Evolutionary conservation across 306 rosid genomes (phyloP).

Genomic region (Fragaria vesca): DNA sequence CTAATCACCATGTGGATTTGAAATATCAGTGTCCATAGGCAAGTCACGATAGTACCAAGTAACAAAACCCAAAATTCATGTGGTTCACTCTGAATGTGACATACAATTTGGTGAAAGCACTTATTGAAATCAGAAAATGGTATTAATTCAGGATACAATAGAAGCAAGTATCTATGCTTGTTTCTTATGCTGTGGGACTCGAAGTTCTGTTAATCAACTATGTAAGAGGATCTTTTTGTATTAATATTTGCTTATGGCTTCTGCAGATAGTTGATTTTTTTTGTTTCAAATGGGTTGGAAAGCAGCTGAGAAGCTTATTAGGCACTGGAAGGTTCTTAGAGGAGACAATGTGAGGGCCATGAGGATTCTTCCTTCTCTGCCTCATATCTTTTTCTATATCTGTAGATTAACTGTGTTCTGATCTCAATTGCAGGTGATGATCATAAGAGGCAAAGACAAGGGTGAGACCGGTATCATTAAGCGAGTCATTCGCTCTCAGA

Average conservation of each 20-base stretch:
- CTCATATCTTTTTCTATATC: background rate
- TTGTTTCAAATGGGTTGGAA: slow-evolving; percentile 77
- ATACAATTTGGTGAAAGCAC: background rate
- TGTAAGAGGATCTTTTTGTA: background rate
- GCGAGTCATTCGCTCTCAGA: slow-evolving; percentile 89
- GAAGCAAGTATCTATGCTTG: background rate
- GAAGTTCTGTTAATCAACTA: background rate
- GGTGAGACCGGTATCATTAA: slow-evolving; percentile 74
- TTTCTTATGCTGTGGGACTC: background rate
- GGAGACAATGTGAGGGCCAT: slow-evolving; percentile 71
- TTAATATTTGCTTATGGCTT: slow-evolving; percentile 1
- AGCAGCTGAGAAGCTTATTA: slow-evolving; percentile 91
- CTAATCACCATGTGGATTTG: no score
- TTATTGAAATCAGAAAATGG: background rate
- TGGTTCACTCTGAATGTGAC: background rate
- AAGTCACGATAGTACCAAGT: no score
- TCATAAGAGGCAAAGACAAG: slow-evolving; percentile 86
- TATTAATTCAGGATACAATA: background rate
- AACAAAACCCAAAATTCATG: background rate
- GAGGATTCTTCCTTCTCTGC: background rate
- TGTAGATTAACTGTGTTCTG: background rate
- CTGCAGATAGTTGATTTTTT: background rate
- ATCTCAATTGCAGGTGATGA: slow-evolving; percentile 63
- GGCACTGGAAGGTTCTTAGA: slow-evolving; percentile 86
- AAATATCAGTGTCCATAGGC: no score